Evolutionary conservation across 768 basidiomycete genomes (phyloP), one percentile per base, ranked within the genome.

Genomic region (Coprinopsis strossmayeri): DNA sequence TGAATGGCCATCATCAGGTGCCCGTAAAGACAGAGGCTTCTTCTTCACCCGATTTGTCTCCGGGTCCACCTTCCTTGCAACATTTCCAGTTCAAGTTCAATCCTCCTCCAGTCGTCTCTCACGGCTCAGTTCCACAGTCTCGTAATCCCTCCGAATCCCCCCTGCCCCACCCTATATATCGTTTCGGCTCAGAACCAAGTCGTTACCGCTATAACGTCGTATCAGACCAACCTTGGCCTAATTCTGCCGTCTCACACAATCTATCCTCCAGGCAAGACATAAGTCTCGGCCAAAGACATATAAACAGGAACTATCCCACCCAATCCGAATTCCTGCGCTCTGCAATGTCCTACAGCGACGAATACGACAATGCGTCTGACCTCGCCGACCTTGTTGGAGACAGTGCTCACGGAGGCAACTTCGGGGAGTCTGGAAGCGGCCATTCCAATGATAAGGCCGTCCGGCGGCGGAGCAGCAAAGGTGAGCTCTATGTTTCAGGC

Each of bases 401-500:
- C n/a, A 20, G 34, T 17, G 17, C 12, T n/a, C 21, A 37, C 28
- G 30, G 32, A 2, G 46, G 46, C 24, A 58, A 60, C 12, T 38
- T 62, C 23, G 57, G 58, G 13, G 50, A 57, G 37, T 50, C 56
- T 24, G 41, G 35, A 18, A 38, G 50, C 28, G 32, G 54, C 50
- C 20, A 54, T 43, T n/a, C 53, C 30, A 55, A 58, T 34, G 66
- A 84, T 46, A 79, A 80, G 57, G 63, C 77, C 43, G 67, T 90
- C 40, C 70, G 87, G 48, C 72, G 87, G 48, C 69, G 87, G 55
- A 89, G 87, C 56, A 87, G 84, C 63, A 90, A 88, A 77, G 84
- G 84, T 78, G 55, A 18, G 66, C 34, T 10, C 11, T 18, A 5
- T 18, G 35, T 5, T 11, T 10, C 17, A 5, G 5, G 5, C 5